Evolutionary conservation across 345 rosid genomes (phyloP).

Genomic region (Cochlearia excelsa): DNA sequence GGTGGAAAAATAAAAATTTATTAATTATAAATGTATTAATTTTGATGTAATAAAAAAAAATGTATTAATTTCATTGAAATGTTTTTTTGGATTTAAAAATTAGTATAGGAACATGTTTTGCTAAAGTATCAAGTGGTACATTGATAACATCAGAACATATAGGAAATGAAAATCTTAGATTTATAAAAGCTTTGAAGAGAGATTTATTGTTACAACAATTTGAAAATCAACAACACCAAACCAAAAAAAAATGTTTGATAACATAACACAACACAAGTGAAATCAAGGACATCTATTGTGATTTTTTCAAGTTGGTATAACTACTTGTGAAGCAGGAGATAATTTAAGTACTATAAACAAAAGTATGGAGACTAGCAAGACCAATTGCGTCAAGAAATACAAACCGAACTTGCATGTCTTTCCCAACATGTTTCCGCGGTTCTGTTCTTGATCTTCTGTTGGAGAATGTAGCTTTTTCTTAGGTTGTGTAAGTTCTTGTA

Average conservation of each 20-base stretch:
- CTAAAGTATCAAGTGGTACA: too few relatives aligned
- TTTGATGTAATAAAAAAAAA: too few relatives aligned
- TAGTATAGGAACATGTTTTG: too few relatives aligned
- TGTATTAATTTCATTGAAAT: too few relatives aligned
- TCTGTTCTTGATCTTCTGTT: constrained; percentile 46
- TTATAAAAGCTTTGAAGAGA: too few relatives aligned
- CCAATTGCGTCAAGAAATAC: constrained; percentile 51
- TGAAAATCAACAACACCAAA: constrained; percentile 1
- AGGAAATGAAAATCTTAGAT: too few relatives aligned
- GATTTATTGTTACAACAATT: constrained; percentile 20
- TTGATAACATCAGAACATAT: too few relatives aligned
- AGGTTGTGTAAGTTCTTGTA: constrained; percentile 43
- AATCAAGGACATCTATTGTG: too few relatives aligned
- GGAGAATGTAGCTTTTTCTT: constrained; percentile 23
- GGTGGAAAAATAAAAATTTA: too few relatives aligned
- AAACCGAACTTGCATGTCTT: constrained; percentile 45
- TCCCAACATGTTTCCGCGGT: constrained; percentile 37
- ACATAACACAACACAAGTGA: constrained; percentile 15
- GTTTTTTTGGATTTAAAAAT: too few relatives aligned
- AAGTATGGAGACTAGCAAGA: constrained; percentile 52
- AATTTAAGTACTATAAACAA: constrained; percentile 41
- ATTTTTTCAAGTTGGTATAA: constrained; percentile 52
- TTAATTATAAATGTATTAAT: too few relatives aligned
- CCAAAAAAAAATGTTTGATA: constrained; percentile 18
- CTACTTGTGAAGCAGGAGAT: constrained; percentile 42